Evolutionary conservation across 441 rosid genomes (phyloP).

Genomic region (Corymbia calophylla): DNA sequence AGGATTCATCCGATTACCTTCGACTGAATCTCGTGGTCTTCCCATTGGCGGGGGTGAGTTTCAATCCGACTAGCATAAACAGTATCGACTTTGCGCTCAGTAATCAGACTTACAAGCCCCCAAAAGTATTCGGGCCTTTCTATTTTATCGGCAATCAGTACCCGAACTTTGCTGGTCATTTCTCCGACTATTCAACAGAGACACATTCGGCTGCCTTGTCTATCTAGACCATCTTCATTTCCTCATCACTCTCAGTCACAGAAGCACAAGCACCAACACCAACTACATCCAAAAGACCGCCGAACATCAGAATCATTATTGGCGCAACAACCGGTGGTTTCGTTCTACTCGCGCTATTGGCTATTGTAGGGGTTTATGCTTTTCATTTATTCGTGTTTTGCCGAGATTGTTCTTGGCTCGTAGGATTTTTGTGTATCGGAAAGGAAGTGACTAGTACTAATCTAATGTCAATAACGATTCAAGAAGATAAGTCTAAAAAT

Average conservation of each 20-base stretch:
- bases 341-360: conserved; percentile 40
- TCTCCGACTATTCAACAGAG: background rate
- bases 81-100: conserved; percentile 33
- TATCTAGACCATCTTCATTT: background rate
- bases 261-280: background rate
- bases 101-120: conserved; percentile 54
- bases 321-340: conserved; percentile 51
- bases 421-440: too few relatives aligned
- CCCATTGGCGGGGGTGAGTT: conserved; percentile 30
- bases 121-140: conserved; percentile 46
- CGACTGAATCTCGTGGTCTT: too few relatives aligned
- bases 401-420: too few relatives aligned
- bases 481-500: too few relatives aligned
- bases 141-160: conserved; percentile 19
- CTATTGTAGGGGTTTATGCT: conserved; percentile 56
- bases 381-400: background rate
- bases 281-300: conserved; percentile 20
- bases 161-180: conserved; percentile 27
- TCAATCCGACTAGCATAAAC: conserved; percentile 21
- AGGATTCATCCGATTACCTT: too few relatives aligned
- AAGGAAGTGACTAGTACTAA: too few relatives aligned
- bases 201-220: background rate
- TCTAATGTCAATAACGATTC: too few relatives aligned
- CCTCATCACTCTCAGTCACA: background rate
- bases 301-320: conserved; percentile 30